Evolutionary conservation across 169 alveolate genomes (phyloP).

Genomic region (Theileria orientalis): DNA sequence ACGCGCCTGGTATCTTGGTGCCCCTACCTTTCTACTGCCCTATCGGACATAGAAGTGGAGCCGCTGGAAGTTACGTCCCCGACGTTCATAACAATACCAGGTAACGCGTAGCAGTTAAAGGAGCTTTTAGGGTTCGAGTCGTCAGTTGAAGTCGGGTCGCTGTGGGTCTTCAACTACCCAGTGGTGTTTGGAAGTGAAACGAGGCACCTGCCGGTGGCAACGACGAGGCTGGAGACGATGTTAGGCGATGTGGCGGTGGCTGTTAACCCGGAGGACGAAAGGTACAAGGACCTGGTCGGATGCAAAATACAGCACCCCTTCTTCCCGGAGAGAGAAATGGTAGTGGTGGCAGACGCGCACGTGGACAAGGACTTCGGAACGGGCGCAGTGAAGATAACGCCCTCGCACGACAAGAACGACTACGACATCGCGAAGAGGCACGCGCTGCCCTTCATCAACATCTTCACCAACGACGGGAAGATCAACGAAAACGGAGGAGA

Average conservation of each 20-base stretch:
- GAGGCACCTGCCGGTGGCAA: conserved; percentile 83
- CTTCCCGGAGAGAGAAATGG: conserved; percentile 89
- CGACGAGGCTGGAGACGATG: conserved; percentile 99
- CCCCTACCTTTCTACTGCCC: conserved; percentile 95
- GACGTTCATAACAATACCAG: conserved; percentile 75
- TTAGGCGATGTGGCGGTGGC: conserved; percentile 99
- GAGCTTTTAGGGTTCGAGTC: conserved; percentile 37
- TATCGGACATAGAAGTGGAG: conserved; percentile 98
- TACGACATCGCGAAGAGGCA: conserved; percentile 96
- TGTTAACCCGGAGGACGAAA: conserved; percentile 97
- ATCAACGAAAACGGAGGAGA: conserved; percentile 94
- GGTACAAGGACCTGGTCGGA: conserved; percentile 93
- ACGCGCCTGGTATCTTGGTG: conserved; percentile 98
- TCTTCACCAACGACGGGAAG: conserved; percentile 94
- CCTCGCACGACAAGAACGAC: conserved; percentile 99
- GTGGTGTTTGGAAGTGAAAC: conserved; percentile 84
- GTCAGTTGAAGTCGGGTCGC: conserved; percentile 95
- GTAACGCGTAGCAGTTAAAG: conserved; percentile 2
- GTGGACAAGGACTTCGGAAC: conserved; percentile 99
- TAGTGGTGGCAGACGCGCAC: conserved; percentile 92
- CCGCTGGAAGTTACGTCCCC: conserved; percentile 90
- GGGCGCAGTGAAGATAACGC: conserved; percentile 99
- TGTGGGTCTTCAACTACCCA: conserved; percentile 93
- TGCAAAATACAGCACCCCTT: conserved; percentile 96
- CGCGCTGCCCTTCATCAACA: conserved; percentile 83